These are phyloP conservation scores for Noccaea caerulescens DNA, from an alignment of 345 rosid genomes.

Conservation along the genomic window DNA sequence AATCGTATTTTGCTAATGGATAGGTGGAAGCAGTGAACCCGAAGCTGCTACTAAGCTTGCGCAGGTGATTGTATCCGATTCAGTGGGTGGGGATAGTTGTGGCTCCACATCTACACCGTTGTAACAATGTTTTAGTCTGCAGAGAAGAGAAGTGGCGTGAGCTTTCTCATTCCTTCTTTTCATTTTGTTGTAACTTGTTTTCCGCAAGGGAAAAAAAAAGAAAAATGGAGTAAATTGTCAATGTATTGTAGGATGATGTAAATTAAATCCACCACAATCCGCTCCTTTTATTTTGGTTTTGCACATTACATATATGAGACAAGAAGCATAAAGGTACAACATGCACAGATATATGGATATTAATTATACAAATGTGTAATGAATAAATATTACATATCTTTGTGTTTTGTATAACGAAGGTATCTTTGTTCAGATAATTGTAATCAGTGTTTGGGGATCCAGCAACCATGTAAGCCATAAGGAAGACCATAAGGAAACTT, in stretches of 20 bases:
- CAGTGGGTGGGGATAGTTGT: conserved; percentile 43
- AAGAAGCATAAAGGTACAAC: background rate
- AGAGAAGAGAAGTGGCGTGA: conserved; percentile 42
- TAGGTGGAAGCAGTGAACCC: conserved; percentile 54
- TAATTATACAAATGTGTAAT: conserved; percentile 31
- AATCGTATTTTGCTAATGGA: conserved; percentile 15
- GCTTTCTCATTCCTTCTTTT: conserved; percentile 20
- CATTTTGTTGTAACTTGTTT: conserved; percentile 25
- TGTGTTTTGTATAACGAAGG: conserved; percentile 31
- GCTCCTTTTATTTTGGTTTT: conserved; percentile 23
- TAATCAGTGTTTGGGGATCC: conserved; percentile 65
- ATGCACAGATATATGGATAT: conserved; percentile 14
- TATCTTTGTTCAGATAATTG: conserved; percentile 14
- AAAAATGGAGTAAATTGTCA: conserved; percentile 15
- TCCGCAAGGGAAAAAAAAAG: background rate
- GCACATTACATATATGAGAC: conserved; percentile 33
- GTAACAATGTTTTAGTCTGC: conserved; percentile 38
- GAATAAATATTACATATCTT: conserved; percentile 4
- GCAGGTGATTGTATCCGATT: conserved; percentile 31
- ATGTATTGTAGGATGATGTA: conserved; percentile 25
- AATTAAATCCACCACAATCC: conserved; percentile 6
- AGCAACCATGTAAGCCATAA: conserved; percentile 94
- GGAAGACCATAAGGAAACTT: conserved; percentile 94
- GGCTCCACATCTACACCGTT: conserved; percentile 46
- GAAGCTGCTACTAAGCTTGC: conserved; percentile 46